Base-by-base conservation (phyloP, 2,329 filamentous ascomycete genomes). In the Dichotomopilus funicola region DNA sequence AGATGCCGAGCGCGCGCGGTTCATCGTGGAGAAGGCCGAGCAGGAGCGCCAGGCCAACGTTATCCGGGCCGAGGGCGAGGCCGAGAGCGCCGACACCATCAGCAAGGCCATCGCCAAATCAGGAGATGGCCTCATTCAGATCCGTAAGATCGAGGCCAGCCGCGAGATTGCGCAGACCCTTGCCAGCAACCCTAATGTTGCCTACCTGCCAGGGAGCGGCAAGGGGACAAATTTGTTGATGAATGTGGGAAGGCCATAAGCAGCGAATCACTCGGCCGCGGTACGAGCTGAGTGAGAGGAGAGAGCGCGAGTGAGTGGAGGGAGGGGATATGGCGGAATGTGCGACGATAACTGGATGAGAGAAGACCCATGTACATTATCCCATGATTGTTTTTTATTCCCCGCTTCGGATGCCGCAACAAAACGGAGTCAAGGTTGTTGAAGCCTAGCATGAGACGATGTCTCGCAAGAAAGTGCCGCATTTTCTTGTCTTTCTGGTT, bases 11-110 rank as follows among this genome's bases (percentile, higher is more conserved):
- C 84, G 94, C 63, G 94, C 94, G 49, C 84, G 94, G 63, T 99
- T 99, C 79, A 95, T 99, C 65, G 94, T 99, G 71, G 94, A 99
- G 82, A 90, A 90, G 73, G 94, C 94, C 59, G 94, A 99, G 82
- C 94, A 99, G 79, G 94, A 99, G 78, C 83, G 94, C 67, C 94
- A 99, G 77, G 94, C 94, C 65, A 97, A 94, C 76, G 94, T 99
- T 68, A 99, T 99, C 73, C 85, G 94, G 55, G 94, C 94, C 51
- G 94, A 99, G 81, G 94, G 94, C 71, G 94, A 99, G 76, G 92
- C 92, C 64, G 92, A 97, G 81, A 89, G 87, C 67, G 94, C 94
- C 49, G 94, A 99, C 54, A 95, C 91, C 62, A 97, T 99, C 71
- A 87, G 84, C 75, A 94, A 87, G 77, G 92, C 92, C 19, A 91